Base-by-base conservation (phyloP, 805 yeast species). In the Saturnispora quitensis region DNA sequence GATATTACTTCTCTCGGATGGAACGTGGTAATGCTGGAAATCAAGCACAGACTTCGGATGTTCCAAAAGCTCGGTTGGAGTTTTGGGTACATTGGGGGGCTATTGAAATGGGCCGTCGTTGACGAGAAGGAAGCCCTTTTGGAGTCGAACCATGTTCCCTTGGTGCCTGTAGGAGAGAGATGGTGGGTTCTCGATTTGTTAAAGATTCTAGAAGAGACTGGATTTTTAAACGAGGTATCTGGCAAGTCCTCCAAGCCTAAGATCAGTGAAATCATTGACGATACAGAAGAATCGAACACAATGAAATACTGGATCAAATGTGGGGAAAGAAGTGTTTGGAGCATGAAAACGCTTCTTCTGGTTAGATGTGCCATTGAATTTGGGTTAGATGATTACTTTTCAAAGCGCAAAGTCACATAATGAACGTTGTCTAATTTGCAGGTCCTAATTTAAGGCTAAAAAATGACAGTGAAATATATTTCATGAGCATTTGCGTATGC, bases 261-360 rank as follows among this genome's bases (percentile, higher is more conserved):
- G 36, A 18, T 40, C 18, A 24, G 31, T 31, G 9, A 44, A 13
- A n/a, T 43, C 47, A 34, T 43, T 31, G 25, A 31, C 20, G 47
- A 34, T 15, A 47, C 43, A 62, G 84, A 80, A 53, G 89, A 88
- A 9, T n/a, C 25, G 17, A 24, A 25, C 17, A 49, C 51, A 64
- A 84, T 89, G 22, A 85, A 89, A 5, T 88, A 89, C 62, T 91
- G 97, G 95, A 81, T 89, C 13, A 71, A 77, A 49, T 88, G 90
- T 33, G 99, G 99, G 5, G 97, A 91, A 65, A 73, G 85, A 56
- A 85, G 96, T 43, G 89, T 89, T 1, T 93, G 98, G 98, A 95
- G 96, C 1, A 77, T 88, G 48, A 73, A 88, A 55, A 88, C 96
- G 0, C 71, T 89, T 36, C 72, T 93, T 31, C 83, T 89, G 81